These are phyloP conservation scores for Phytophthora pistaciae DNA, from an alignment of 352 stramenopile genomes.

Conservation along the genomic window DNA sequence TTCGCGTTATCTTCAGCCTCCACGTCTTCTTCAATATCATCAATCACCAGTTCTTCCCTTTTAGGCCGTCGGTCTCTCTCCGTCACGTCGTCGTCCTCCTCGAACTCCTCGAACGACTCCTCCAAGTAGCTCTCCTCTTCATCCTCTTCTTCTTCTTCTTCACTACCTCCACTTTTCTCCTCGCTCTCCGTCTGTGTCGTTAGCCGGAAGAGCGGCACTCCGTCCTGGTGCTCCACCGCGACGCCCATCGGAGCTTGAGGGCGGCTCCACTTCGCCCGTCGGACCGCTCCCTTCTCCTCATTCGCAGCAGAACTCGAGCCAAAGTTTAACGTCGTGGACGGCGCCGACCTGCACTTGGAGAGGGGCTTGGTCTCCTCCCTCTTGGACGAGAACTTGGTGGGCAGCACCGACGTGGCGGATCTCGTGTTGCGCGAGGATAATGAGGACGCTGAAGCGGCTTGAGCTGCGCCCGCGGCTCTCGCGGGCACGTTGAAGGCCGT, in stretches of 20 bases:
- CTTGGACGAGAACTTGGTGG: conserved; percentile 32
- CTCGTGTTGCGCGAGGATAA: conserved; percentile 47
- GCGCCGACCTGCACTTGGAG: conserved; percentile 50
- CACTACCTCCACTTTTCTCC: conserved; percentile 5
- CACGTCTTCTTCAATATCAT: conserved; percentile 37
- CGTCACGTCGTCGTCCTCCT: conserved; percentile 42
- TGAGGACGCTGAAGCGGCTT: conserved; percentile 2
- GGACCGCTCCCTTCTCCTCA: conserved; percentile 12
- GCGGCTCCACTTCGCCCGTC: conserved; percentile 68
- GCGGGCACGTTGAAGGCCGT: conserved; percentile 82
- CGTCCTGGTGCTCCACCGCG: conserved; percentile 47
- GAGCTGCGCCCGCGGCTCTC: conserved; percentile 1
- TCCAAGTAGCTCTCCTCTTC: conserved; percentile 79
- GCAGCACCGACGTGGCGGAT: conserved; percentile 54
- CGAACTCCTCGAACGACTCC: conserved; percentile 88
- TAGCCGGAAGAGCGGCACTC: conserved; percentile 41
- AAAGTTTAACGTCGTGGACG: conserved; percentile 49
- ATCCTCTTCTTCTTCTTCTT: conserved; percentile 25
- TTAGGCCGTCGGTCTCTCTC: background rate
- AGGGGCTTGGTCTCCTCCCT: conserved; percentile 25
- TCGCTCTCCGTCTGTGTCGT: conserved; percentile 23
- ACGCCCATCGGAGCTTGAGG: conserved; percentile 55
- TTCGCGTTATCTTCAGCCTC: conserved; percentile 9
- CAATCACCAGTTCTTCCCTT: conserved; percentile 35
- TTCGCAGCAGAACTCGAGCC: background rate